Base-by-base conservation (phyloP, 495 filamentous ascomycete genomes). In the Parmelia sp. region DNA sequence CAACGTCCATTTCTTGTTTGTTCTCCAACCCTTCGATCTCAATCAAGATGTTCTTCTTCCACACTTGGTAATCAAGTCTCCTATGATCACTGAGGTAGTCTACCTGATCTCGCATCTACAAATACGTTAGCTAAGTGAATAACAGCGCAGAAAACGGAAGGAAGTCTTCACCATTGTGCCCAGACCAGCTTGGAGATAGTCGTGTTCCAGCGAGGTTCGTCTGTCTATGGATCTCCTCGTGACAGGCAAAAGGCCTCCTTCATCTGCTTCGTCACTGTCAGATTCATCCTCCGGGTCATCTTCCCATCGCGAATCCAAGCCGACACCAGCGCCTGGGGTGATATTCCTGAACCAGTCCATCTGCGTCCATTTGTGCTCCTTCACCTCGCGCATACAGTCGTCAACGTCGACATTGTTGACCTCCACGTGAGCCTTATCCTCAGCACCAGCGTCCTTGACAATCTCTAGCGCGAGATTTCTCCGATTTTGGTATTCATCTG, bases 21-120 rank as follows among this genome's bases (percentile, higher is more conserved):
- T 57, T 40, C 17, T 83, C 80, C 60, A 86, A 69, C 55, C 78
- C 76, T 58, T 80, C 79, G 57, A 89, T 83, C 67, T 75, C 73
- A 44, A 67, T 72, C 73, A 92, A 66, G 19, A 94, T 84, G 31
- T 74, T 78, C 19, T 80, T 79, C 74, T 90, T 89, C 94, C 94
- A 97, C 25, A 76, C 75, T 29, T 76, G 71, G 74, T 87, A 96
- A 37, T 89, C 86, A 63, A 81, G 80, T 66, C 80, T 77, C 61
- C 86, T 86, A 58, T 83, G 78, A 29, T 89, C 86, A 62, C 87
- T 88, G 69, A 96, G 72, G 73, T 85, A 95, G 74, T 96, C 90
- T 62, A 91, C 86, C 51, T 83, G 80, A 64, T 89, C 87, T 74
- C 95, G 90, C 76, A 96, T 87, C 71, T 72, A 49, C 27, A 23